Base-by-base conservation (phyloP, 768 basidiomycete genomes). In the Porphyrellus cyaneotinctus region DNA sequence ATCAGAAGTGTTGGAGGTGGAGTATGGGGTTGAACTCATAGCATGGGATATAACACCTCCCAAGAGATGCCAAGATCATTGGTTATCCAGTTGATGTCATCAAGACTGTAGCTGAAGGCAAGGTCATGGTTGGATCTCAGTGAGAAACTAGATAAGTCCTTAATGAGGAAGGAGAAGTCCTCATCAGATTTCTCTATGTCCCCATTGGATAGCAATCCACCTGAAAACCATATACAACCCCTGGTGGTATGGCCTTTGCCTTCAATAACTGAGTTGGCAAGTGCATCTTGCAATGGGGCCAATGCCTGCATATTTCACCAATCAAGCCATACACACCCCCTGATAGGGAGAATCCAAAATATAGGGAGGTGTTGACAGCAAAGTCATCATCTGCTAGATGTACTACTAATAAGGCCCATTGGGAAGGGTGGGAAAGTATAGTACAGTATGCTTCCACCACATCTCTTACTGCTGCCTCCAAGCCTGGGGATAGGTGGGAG, bases 61-160 rank as follows among this genome's bases (percentile, higher is more conserved):
- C 39, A 57, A 0, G 52, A 45, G 0, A 54, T 57, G 4, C 49
- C 14, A 0, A 54, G 48, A 0, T 22, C 7, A 1, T 39, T 0
- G 0, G 36, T 47, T 0, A 54, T 17, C 0, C 4, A 0, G 2
- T 52, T 6, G 1, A 56, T 28, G 15, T 53, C 43, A 1, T 11
- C 6, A 1, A 51, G 0, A 4, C 35, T 44, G 9, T 49, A 49
- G 6, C 17, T 17, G 26, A 36, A 51, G 2, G 10, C 6, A 2
- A 2, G 0, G 14, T 51, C 42, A 0, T 1, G 0, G 0, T 1
- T 1, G 1, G 42, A 3, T 1, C 11, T 7, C 1, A 26, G 39
- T 1, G 48, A 43, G 2, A 18, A 3, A 0, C 12, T 0, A 0
- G 20, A 0, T 0, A 51, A 2, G n/a, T 49, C 39, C 3, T 4